Base-by-base conservation (phyloP, 257 asterid genomes). In the Lithospermum erythrorhizon region DNA sequence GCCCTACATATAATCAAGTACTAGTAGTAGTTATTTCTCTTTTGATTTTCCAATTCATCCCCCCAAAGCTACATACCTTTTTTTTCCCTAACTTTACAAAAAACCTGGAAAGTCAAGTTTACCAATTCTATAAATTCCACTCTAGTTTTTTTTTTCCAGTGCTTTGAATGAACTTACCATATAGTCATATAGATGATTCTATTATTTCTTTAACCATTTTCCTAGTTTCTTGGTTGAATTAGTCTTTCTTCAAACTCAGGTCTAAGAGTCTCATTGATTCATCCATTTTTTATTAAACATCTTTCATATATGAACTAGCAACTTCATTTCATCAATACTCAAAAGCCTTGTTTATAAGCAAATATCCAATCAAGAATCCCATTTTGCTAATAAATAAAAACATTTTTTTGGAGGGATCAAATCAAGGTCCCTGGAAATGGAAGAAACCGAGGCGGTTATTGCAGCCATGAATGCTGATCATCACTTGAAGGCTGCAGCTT, bases 401-500 rank as follows among this genome's bases (percentile, higher is more conserved):
- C 45, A 41, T 11, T 41, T 41, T 13, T 41, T 58, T 58, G 51
- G 17, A n/a, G 51, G 53, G 27, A 30, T 58, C 24, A 32, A 5
- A 1, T 21, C 9, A n/a, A 17, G 9, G 35, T 16, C 47, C 27
- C 61, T 27, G 52, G 63, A 21, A 32, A 80, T 80, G 86, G 83
- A 53, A 56, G 71, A 62, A 51, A 14, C 25, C 24, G 68, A 53
- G 47, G 21, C 61, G 5, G 66, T 15, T 61, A 69, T 65, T 2
- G 47, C 58, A 32, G 56, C 51, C 49, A 47, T 18, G 19, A 85
- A 82, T 5, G 69, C 68, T 1, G 82, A 82, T 55, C 77, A 65
- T 23, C 88, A 83, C 24, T 55, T 83, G 51, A 72, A 79, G 58
- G 82, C 82, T 14, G 95, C 88, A 22, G 81, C 81, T 37, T 68